These are phyloP conservation scores for Tephrocybe rancida DNA, from an alignment of 768 basidiomycete genomes.

Conservation along the genomic window DNA sequence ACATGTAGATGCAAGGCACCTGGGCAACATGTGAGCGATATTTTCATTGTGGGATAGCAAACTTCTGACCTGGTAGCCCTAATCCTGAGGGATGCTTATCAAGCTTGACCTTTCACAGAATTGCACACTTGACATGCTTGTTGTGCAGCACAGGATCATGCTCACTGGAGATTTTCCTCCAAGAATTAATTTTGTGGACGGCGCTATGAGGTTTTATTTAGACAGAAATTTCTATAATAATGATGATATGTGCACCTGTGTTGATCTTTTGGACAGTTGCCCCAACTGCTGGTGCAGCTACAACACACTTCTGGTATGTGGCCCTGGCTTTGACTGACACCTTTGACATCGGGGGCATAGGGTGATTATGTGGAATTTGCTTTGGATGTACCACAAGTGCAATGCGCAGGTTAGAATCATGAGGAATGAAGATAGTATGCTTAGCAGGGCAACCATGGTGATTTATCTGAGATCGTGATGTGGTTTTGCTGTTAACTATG, in stretches of 20 bases:
- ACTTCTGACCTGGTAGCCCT: not conserved
- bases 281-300: slow-evolving; percentile 9
- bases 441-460: not conserved
- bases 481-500: not conserved
- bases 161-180: not conserved
- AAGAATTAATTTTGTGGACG: not conserved
- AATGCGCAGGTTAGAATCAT: slow-evolving; percentile 6
- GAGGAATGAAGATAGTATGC: slow-evolving; percentile 11
- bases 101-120: not conserved
- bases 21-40: not conserved
- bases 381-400: slow-evolving; percentile 9
- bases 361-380: slow-evolving; percentile 19
- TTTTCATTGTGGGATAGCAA: not conserved
- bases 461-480: not conserved
- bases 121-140: not conserved
- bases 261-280: slow-evolving; percentile 17
- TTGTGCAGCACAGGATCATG: slow-evolving; percentile 8
- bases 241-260: slow-evolving; percentile 8
- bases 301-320: slow-evolving; percentile 3
- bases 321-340: slow-evolving; percentile 1
- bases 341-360: slow-evolving; percentile 17
- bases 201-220: not conserved
- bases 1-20: slow-evolving; percentile 11
- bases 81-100: not conserved
- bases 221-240: not conserved